phyloP scores from a whole-genome alignment of 345 rosid species.

The Erodium maritimum region DNA sequence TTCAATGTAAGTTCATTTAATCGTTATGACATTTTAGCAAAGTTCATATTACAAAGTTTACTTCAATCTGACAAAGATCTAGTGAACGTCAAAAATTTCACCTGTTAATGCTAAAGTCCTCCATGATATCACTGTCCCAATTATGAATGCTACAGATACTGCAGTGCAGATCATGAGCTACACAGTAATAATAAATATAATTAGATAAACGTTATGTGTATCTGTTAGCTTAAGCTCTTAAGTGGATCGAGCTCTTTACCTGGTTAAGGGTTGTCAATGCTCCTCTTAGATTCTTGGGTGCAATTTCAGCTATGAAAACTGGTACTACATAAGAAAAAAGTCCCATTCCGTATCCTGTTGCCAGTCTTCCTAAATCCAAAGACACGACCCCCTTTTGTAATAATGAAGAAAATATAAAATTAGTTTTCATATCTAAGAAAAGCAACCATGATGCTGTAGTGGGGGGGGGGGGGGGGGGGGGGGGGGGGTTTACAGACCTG shows the following conservation, averaged over 20 bases:
- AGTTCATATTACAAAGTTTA: background rate
- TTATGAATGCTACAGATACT: conserved; percentile 63
- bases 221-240: background rate
- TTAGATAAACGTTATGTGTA: background rate
- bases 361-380: conserved; percentile 62
- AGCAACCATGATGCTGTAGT: background rate
- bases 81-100: conserved; percentile 10
- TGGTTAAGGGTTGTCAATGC: conserved; percentile 57
- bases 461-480: background rate
- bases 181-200: background rate
- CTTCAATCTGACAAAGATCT: background rate
- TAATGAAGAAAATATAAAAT: conserved; percentile 5
- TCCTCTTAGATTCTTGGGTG: conserved; percentile 68
- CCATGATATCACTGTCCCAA: conserved; percentile 63
- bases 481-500: conserved; percentile 22
- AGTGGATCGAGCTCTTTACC: conserved; percentile 19
- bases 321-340: conserved; percentile 80
- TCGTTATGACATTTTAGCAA: background rate
- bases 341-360: conserved; percentile 62
- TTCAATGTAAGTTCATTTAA: background rate
- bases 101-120: conserved; percentile 59
- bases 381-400: conserved; percentile 36
- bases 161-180: conserved; percentile 59
- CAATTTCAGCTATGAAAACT: conserved; percentile 71
- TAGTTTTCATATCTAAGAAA: background rate